Evolutionary conservation across 1,139 yeast species (phyloP), one percentile per base, ranked within the genome.

Genomic region (Arxiozyma heterogenica): DNA sequence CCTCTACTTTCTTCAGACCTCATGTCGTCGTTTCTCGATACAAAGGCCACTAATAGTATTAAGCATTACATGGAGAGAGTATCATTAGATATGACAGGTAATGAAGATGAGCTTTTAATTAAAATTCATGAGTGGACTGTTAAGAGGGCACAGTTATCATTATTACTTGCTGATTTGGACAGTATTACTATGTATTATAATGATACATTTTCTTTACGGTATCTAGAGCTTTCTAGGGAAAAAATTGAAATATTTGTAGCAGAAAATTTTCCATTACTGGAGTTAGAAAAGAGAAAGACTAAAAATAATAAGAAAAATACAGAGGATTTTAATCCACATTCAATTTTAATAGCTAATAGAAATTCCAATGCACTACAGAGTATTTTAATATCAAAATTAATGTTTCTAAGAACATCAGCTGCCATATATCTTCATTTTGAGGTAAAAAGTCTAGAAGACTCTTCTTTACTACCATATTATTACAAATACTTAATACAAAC

Each of bases 351-450:
- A 5, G 53, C 57, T 12, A 53, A 51, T 9, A 55, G 54, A 48
- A 58, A 60, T 41, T 57, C 64, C 0, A 54, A 58, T 21, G 57
- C 61, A 18, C 45, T 64, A 43, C 67, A 65, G 44, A 54, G 61
- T 5, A 57, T 60, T 39, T 53, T 64, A 47, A 58, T 65, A 53
- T 59, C 62, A 22, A 55, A 58, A 43, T 50, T 65, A 46, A 56
- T 67, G 51, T 54, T 61, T 47, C 55, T 65, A 23, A 61, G 69
- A 51, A 58, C 64, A 2, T 60, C 65, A 4, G 57, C 58, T 47
- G 64, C 69, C 6, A 43, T 66, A 38, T 63, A 64, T 50, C 56
- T 63, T 25, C 64, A 66, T 57, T 65, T 65, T 44, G 71, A 67
- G 52, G 50, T 51, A n/a, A 53, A 58, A 44, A 53, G 58, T 38